Evolutionary conservation across 2,329 filamentous ascomycete species (phyloP).

Genomic region (Fusarium subglutinans): DNA sequence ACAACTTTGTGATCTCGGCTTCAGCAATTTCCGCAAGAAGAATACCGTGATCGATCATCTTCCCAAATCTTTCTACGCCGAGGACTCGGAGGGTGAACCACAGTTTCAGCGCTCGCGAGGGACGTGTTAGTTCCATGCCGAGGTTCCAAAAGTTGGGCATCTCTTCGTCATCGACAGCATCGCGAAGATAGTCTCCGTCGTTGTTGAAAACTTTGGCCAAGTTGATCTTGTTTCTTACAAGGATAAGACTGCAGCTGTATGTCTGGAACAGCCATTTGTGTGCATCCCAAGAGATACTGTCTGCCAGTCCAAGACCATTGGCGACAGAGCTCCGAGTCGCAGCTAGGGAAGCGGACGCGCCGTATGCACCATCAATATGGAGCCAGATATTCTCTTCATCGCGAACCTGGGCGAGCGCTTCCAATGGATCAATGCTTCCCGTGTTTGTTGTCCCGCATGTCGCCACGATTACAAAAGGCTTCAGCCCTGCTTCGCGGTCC

Average conservation of each 20-base stretch:
- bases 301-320: neutral
- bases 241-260: constrained; percentile 13
- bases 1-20: neutral
- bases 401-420: neutral
- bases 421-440: neutral
- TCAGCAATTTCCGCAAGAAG: neutral
- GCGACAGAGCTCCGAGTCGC: neutral
- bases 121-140: constrained; percentile 6
- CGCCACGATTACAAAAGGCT: neutral
- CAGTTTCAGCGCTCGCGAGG: constrained; percentile 3
- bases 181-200: constrained; percentile 11
- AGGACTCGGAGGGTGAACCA: constrained; percentile 16
- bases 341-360: neutral
- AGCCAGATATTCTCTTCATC: constrained; percentile 10
- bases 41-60: constrained; percentile 7
- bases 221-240: neutral
- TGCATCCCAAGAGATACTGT: constrained; percentile 20
- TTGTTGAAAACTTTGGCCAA: constrained; percentile 5
- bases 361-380: constrained; percentile 13
- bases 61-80: neutral
- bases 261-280: constrained; percentile 17
- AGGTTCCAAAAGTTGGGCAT: constrained; percentile 22
- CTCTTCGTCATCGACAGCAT: constrained; percentile 11
- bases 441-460: constrained; percentile 20
- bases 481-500: neutral